Conservation (phyloP, 2,329 filamentous ascomycete species). For the Chaetomium strumarium region DNA sequence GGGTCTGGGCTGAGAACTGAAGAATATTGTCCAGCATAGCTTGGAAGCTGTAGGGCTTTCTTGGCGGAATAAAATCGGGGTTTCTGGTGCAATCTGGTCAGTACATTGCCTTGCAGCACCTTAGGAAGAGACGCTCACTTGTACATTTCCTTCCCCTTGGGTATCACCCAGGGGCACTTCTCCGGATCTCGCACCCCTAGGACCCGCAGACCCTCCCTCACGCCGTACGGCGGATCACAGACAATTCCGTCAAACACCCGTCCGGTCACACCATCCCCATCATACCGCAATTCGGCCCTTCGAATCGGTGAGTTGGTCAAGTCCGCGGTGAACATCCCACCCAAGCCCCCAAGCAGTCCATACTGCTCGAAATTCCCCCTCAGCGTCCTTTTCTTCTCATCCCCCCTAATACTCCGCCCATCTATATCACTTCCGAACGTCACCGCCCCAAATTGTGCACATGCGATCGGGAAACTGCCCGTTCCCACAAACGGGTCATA, state of each 20-base stretch:
- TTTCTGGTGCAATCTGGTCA: conserved; percentile 33
- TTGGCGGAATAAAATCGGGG: conserved; percentile 74
- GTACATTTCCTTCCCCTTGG: conserved; percentile 64
- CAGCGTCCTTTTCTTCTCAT: conserved; percentile 48
- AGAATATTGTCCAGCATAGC: conserved; percentile 89
- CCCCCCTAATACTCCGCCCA: conserved; percentile 77
- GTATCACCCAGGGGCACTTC: conserved; percentile 54
- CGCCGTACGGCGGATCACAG: conserved; percentile 93
- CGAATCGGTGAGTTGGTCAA: conserved; percentile 79
- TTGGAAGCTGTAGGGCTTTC: conserved; percentile 85
- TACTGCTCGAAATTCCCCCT: conserved; percentile 81
- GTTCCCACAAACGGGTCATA: conserved; percentile 97
- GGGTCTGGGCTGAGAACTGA: conserved; percentile 66
- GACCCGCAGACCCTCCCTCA: conserved; percentile 85
- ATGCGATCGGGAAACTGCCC: conserved; percentile 85
- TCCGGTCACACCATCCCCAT: conserved; percentile 20
- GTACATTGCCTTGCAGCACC: neutral
- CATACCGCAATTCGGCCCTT: conserved; percentile 31
- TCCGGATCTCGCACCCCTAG: conserved; percentile 68
- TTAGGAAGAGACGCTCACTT: conserved; percentile 43
- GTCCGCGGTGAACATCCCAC: conserved; percentile 80
- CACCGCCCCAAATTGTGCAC: conserved; percentile 80
- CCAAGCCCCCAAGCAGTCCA: conserved; percentile 55
- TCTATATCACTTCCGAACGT: conserved; percentile 91
- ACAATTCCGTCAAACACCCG: conserved; percentile 80